Base-by-base conservation (phyloP, 1,284 basidiomycete genomes). In the Takashimella tepidaria region DNA sequence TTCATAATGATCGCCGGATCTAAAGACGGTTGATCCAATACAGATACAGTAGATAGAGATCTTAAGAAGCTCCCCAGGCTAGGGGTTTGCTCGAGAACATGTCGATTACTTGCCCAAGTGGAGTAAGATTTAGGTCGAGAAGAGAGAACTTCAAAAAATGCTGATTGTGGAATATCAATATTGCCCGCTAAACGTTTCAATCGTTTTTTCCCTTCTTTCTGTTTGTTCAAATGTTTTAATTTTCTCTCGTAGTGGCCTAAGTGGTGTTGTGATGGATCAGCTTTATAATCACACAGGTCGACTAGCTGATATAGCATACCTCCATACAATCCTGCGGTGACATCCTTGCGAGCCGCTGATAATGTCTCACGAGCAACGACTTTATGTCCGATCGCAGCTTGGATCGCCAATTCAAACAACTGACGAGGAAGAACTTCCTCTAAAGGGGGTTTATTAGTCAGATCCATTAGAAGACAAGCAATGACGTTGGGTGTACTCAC, bases 251-350 rank as follows among this genome's bases (percentile, higher is more conserved):
- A 89, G 72, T 92, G 88, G 16, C 87, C 86, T 85, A 54, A 45
- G 19, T 6, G n/a, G n/a, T n/a, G n/a, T n/a, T n/a, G n/a, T n/a
- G n/a, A n/a, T n/a, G n/a, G n/a, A n/a, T n/a, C n/a, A n/a, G n/a
- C n/a, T n/a, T n/a, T n/a, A n/a, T n/a, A n/a, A n/a, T n/a, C n/a
- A n/a, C n/a, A n/a, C n/a, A 27, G 41, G 49, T 57, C 19, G 65
- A 50, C 26, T 41, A 20, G 41, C n/a, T 42, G 12, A 23, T 21
- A 55, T 58, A 27, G 27, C 21, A 47, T 59, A 82, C 91, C 91
- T 71, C 92, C 92, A 66, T 96, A 96, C 43, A 97, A 76, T 0
- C 92, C 92, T 13, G 92, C 92, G 0, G 92, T 96, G 22, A 98
- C 95, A 65, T 98, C 95, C 54, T 95, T 92, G 37, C 92, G 83